phyloP scores from a whole-genome alignment of 2,329 filamentous ascomycete species.

The Fusarium circinatum region DNA sequence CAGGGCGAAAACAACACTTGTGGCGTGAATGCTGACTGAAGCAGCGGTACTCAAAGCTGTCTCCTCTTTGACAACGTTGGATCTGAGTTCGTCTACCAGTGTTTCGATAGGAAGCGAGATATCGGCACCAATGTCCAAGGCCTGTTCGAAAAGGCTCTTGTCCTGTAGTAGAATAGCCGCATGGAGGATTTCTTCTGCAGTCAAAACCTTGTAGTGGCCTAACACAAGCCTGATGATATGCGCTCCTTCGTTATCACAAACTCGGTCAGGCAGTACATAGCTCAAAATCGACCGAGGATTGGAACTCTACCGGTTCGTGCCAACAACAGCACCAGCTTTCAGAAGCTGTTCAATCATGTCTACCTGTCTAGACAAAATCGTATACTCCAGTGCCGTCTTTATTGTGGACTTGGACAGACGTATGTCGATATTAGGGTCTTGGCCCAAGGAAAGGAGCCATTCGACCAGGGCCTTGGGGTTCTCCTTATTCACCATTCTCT shows the following conservation, averaged over 20 bases:
- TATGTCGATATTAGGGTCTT: not conserved
- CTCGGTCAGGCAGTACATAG: fast-evolving
- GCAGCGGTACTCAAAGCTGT: fast-evolving
- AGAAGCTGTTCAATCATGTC: not conserved
- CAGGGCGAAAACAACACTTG: fast-evolving
- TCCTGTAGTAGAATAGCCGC: not conserved
- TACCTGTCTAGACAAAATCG: not conserved
- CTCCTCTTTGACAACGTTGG: not conserved
- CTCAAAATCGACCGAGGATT: fast-evolving
- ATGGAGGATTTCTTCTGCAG: fast-evolving
- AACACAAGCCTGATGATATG: fast-evolving
- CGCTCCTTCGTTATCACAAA: not conserved
- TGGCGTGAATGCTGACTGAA: not conserved
- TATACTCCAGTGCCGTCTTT: fast-evolving
- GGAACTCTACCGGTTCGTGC: fast-evolving
- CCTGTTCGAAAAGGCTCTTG: fast-evolving
- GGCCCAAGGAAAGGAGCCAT: not conserved
- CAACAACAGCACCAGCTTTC: fast-evolving
- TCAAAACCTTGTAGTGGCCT: fast-evolving
- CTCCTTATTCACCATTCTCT: fast-evolving
- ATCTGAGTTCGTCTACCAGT: not conserved
- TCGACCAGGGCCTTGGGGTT: fast-evolving
- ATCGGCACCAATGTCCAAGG: fast-evolving
- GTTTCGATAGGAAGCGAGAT: not conserved
- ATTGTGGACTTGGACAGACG: too few species aligned